phyloP scores from a whole-genome alignment of 805 yeast genomes.

The Candida corydali region DNA sequence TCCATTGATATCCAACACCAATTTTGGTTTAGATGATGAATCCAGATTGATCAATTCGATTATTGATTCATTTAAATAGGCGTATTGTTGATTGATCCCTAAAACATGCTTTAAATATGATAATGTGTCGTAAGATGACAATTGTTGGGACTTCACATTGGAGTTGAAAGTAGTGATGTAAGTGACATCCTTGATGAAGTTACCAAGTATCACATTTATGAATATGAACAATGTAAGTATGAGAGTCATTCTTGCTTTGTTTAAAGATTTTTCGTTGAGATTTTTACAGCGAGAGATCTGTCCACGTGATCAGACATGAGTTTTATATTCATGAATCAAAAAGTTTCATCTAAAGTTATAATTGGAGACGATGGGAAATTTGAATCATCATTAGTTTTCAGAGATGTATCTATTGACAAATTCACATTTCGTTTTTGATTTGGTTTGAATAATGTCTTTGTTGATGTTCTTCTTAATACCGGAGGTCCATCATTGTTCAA shows the following conservation, averaged over 20 bases:
- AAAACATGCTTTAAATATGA: background rate
- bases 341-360: conserved; percentile 36
- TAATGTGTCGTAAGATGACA: background rate
- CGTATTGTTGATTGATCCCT: background rate
- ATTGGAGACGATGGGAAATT: conserved; percentile 21
- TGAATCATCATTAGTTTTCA: background rate
- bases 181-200: too few relatives aligned
- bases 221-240: too few relatives aligned
- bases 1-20: too few relatives aligned
- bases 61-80: background rate
- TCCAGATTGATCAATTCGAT: conserved; percentile 1
- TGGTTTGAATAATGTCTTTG: conserved; percentile 37
- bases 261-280: background rate
- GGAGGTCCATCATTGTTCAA: conserved; percentile 11
- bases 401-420: conserved; percentile 1
- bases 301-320: background rate
- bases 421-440: conserved; percentile 14
- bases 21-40: too few relatives aligned
- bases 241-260: too few relatives aligned
- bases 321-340: conserved; percentile 9
- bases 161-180: too few relatives aligned
- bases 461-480: conserved; percentile 20
- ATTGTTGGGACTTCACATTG: too few relatives aligned
- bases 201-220: too few relatives aligned
- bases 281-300: too few relatives aligned